These are phyloP conservation scores for Bipolaris cookei DNA, from an alignment of 2,329 filamentous ascomycete genomes.

Conservation along the genomic window DNA sequence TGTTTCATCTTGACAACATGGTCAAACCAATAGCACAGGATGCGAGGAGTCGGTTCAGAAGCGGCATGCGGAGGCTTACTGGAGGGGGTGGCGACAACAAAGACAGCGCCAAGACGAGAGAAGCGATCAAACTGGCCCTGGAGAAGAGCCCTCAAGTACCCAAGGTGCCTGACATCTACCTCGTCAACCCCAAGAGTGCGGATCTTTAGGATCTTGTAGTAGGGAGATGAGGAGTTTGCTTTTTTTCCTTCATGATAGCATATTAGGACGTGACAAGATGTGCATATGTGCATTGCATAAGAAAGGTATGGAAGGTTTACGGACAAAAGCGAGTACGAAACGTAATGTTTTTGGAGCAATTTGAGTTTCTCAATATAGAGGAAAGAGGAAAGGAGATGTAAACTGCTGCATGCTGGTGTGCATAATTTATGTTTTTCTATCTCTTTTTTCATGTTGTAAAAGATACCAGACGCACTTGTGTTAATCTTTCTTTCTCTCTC, in stretches of 20 bases:
- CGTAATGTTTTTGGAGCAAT: constrained; percentile 1
- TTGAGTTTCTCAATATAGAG: not conserved
- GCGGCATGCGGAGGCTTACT: constrained; percentile 67
- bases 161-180: constrained; percentile 55
- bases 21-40: constrained; percentile 65
- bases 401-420: constrained; percentile 1
- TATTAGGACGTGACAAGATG: not conserved
- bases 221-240: not conserved
- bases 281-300: not conserved
- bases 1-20: constrained; percentile 55
- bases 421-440: not conserved
- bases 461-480: constrained; percentile 1
- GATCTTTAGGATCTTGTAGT: constrained; percentile 29
- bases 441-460: not conserved
- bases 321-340: not conserved
- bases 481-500: not conserved
- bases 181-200: constrained; percentile 47
- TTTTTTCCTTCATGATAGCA: not conserved
- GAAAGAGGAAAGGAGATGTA: not conserved
- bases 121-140: constrained; percentile 44
- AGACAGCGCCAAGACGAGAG: constrained; percentile 49
- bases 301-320: not conserved
- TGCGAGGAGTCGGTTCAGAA: constrained; percentile 56
- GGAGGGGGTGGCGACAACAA: constrained; percentile 57
- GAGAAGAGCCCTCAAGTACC: constrained; percentile 56